phyloP scores from a whole-genome alignment of 176 grass and related monocot species.

The Zea luxurians region DNA sequence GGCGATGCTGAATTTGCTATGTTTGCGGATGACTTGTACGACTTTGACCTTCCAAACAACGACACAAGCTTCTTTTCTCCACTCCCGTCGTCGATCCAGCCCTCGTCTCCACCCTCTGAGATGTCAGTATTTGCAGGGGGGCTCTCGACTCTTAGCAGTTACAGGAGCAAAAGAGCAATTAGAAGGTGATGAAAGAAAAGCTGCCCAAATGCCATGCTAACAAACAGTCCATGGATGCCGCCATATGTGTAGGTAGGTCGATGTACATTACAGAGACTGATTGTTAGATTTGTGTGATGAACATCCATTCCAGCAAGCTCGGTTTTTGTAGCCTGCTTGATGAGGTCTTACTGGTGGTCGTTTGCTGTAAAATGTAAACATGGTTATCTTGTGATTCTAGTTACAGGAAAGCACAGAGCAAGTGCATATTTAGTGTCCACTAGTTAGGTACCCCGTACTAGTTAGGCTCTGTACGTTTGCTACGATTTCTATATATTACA shows the following conservation, averaged over 20 bases:
- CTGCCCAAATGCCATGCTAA: constrained; percentile 33
- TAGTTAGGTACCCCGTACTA: no score
- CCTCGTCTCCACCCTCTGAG: constrained; percentile 47
- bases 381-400: constrained; percentile 3
- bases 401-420: neutral
- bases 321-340: constrained; percentile 56
- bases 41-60: constrained; percentile 39
- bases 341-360: constrained; percentile 37
- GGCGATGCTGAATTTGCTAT: constrained; percentile 26
- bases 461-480: no score
- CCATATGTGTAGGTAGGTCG: constrained; percentile 39
- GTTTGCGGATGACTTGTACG: constrained; percentile 33
- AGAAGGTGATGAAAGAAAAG: constrained; percentile 25
- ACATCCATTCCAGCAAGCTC: constrained; percentile 43
- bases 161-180: constrained; percentile 47
- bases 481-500: no score
- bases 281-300: constrained; percentile 42
- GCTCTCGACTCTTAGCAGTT: constrained; percentile 52
- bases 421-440: neutral
- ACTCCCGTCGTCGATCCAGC: constrained; percentile 36
- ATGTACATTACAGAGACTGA: constrained; percentile 54
- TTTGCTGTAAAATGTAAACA: constrained; percentile 26
- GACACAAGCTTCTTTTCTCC: constrained; percentile 41
- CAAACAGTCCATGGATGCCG: constrained; percentile 35
- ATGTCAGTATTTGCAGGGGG: constrained; percentile 61